phyloP scores from a whole-genome alignment of 441 rosid genomes.

The Rhodomyrtus psidioides region DNA sequence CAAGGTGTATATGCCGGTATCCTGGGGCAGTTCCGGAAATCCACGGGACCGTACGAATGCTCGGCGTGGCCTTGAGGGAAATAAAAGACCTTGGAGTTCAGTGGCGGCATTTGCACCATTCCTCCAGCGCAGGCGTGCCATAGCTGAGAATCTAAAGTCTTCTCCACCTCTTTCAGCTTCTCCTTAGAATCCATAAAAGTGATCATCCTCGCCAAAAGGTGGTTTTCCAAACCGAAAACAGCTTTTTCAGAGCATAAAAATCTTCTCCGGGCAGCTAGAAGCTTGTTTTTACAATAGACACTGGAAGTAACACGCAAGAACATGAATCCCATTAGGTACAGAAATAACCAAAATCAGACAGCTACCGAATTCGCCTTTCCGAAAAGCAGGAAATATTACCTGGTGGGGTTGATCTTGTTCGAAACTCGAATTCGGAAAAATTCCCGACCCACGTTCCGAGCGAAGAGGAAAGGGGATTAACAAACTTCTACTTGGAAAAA shows the following conservation, averaged over 20 bases:
- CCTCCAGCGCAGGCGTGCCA: slow-evolving; percentile 3
- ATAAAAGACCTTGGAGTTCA: slow-evolving; percentile 69
- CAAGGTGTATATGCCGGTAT: slow-evolving; percentile 26
- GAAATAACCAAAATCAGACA: not conserved
- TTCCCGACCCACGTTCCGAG: not conserved
- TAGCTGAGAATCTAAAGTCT: not conserved
- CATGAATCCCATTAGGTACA: not conserved
- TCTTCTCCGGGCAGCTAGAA: not conserved
- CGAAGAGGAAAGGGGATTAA: not conserved
- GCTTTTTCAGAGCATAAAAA: not conserved
- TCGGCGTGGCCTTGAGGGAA: slow-evolving; percentile 83
- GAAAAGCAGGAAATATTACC: not conserved
- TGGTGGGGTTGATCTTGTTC: not conserved
- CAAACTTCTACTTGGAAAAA: not conserved
- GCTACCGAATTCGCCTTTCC: not conserved
- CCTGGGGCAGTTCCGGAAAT: not conserved
- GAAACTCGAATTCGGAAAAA: not conserved
- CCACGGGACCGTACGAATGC: slow-evolving; percentile 30
- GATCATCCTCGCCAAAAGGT: slow-evolving; percentile 21
- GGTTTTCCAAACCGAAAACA: not conserved
- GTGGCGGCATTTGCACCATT: slow-evolving; percentile 39
- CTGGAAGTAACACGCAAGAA: not conserved
- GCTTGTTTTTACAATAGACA: not conserved
- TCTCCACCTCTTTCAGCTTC: slow-evolving; percentile 11
- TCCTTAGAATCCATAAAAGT: slow-evolving; percentile 42